Evolutionary conservation across 352 stramenopile genomes (phyloP).

Genomic region (Phytophthora megakarya): DNA sequence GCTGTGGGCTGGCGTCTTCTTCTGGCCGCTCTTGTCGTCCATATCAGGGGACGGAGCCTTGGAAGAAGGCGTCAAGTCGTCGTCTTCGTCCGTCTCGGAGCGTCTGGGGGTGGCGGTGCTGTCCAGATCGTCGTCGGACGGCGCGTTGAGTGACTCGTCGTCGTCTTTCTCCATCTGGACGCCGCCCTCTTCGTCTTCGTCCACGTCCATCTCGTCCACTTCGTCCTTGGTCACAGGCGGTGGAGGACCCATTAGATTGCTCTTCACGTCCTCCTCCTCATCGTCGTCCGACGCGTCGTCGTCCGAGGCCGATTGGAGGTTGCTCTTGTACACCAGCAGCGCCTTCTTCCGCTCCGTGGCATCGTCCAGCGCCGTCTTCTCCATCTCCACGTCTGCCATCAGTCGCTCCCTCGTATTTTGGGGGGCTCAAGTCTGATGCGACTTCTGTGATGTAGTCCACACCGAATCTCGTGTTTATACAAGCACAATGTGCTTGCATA

Average conservation of each 20-base stretch:
- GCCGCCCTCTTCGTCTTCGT: slow-evolving; percentile 59
- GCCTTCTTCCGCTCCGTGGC: slow-evolving; percentile 76
- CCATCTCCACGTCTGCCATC: slow-evolving; percentile 53
- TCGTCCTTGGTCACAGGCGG: neutral
- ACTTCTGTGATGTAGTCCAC: neutral
- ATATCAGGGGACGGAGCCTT: slow-evolving; percentile 6
- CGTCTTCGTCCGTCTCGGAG: slow-evolving; percentile 56
- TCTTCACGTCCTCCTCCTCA: slow-evolving; percentile 26
- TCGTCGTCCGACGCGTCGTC: slow-evolving; percentile 56
- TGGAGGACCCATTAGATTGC: slow-evolving; percentile 6
- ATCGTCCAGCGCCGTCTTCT: slow-evolving; percentile 33
- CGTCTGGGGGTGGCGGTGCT: slow-evolving; percentile 59
- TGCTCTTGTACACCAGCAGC: slow-evolving; percentile 79
- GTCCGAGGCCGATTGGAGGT: slow-evolving; percentile 64
- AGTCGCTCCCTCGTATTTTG: slow-evolving; percentile 21
- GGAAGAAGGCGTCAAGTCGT: neutral
- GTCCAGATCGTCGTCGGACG: slow-evolving; percentile 78
- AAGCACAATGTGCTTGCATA: neutral
- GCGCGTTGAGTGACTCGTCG: slow-evolving; percentile 73
- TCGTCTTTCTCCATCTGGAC: slow-evolving; percentile 78
- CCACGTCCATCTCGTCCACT: slow-evolving; percentile 31
- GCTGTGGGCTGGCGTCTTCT: slow-evolving; percentile 20
- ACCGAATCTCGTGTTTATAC: too few species aligned
- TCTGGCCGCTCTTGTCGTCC: slow-evolving; percentile 18
- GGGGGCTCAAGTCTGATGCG: slow-evolving; percentile 10